Evolutionary conservation across 805 yeast genomes (phyloP), one percentile per base, ranked within the genome.

Genomic region (Cyberlindnera bimundalis): DNA sequence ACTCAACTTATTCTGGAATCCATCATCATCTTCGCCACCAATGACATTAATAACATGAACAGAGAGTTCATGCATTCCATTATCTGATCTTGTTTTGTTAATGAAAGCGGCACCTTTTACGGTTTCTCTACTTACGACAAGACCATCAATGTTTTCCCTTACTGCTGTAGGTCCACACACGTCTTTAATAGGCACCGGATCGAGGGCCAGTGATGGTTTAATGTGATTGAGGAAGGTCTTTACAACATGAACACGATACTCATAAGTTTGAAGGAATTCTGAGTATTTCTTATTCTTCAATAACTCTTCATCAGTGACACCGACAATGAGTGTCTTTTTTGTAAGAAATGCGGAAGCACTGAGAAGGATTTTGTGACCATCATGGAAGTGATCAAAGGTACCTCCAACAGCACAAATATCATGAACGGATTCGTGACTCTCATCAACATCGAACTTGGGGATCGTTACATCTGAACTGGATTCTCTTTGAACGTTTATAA

Each of bases 351-450:
- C 77, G 0, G 95, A 71, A 44, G 85, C 68, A 0, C 93, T 80
- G 9, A 93, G 68, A 20, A 93, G 67, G 21, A 93, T 82, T 60
- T 85, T 87, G 63, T 93, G 99, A 0, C 98, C 99, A 56, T 84
- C 95, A 53, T 93, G 99, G 27, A 93, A 58, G 63, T 93, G 98
- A 58, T 93, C 99, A 65, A 93, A 93, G 0, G 99, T 93, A 0
- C 99, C 99, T 1, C 99, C 99, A 2, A 91, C 80, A 0, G 96
- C 91, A 20, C 61, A 53, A 5, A 70, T 68, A 14, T 48, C 42
- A 43, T 63, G 69, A 3, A 48, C 39, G 9, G 58, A 52, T 17
- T 52, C 53, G 14, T 51, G 56, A 16, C 51, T 48, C 2, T 41
- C 50, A 33, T 51, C 60, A 1, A 33, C 11, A 9, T 47, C 55